Percentiles rank a stretch among this genome's conserved stretches.
Conservation (phyloP, 768 basidiomycete genomes). For the Phaeotremella skinneri region DNA sequence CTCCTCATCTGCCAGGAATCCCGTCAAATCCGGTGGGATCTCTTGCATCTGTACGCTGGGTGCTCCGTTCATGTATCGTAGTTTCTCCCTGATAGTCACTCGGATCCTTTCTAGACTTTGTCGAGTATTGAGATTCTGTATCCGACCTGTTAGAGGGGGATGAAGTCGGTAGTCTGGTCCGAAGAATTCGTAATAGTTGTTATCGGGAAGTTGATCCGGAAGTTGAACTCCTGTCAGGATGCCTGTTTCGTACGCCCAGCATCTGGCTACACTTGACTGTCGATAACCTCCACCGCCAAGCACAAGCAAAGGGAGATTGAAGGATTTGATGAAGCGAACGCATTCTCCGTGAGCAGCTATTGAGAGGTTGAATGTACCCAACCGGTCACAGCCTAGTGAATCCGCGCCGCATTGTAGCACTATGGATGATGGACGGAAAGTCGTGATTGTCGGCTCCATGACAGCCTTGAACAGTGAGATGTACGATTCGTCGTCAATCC, state of each 20-base stretch:
- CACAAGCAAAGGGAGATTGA: conserved; percentile 83
- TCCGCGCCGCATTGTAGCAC: conserved; percentile 98
- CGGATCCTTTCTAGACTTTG: conserved; percentile 81
- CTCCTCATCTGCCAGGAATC: conserved; percentile 67
- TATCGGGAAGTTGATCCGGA: conserved; percentile 80
- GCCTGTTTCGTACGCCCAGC: conserved; percentile 97
- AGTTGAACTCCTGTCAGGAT: conserved; percentile 78
- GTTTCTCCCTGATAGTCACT: conserved; percentile 77
- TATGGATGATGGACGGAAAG: conserved; percentile 83
- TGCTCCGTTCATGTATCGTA: conserved; percentile 88
- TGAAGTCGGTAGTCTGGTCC: conserved; percentile 89
- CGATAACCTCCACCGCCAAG: conserved; percentile 96
- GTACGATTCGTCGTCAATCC: conserved; percentile 97
- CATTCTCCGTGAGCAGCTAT: conserved; percentile 98
- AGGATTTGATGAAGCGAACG: conserved; percentile 91
- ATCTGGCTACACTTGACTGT: conserved; percentile 94
- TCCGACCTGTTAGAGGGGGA: conserved; percentile 70
- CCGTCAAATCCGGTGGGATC: conserved; percentile 86
- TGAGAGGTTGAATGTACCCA: conserved; percentile 95
- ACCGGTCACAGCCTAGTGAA: conserved; percentile 86
- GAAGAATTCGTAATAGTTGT: conserved; percentile 90
- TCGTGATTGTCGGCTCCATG: conserved; percentile 85
- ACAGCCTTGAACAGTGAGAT: conserved; percentile 92
- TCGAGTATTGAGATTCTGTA: conserved; percentile 87
- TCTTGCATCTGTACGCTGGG: conserved; percentile 97